Evolutionary conservation across 805 yeast genomes (phyloP).

Genomic region (Candida corydali): DNA sequence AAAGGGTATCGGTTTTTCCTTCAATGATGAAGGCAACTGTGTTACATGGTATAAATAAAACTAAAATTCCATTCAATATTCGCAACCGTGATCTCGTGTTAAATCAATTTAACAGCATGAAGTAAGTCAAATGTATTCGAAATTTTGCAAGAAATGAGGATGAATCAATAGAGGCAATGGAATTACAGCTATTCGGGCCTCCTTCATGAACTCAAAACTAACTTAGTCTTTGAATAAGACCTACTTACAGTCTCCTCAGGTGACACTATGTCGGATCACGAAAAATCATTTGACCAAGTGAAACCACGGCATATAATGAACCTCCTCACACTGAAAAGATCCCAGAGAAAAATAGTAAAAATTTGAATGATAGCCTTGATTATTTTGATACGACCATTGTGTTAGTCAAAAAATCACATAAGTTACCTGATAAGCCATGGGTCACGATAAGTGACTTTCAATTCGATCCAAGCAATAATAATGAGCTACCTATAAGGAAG

Average conservation of each 20-base stretch:
- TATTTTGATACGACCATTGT: neutral
- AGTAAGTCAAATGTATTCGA: too few species aligned
- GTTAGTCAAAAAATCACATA: neutral
- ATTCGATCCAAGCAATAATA: neutral
- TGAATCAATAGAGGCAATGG: conserved; percentile 7
- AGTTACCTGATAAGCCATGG: neutral
- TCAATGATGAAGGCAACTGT: too few species aligned
- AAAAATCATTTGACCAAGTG: conserved; percentile 14
- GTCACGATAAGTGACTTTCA: conserved; percentile 5
- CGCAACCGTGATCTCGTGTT: too few species aligned
- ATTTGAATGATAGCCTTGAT: neutral
- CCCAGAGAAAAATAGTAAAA: neutral
- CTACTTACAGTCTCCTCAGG: conserved; percentile 1
- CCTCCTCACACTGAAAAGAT: neutral
- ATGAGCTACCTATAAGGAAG: conserved; percentile 11
- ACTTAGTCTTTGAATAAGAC: conserved; percentile 15
- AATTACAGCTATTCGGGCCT: conserved; percentile 19
- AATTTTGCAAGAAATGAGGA: too few species aligned
- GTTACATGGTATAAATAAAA: too few species aligned
- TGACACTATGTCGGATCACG: conserved; percentile 9
- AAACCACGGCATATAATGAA: conserved; percentile 24
- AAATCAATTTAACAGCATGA: too few species aligned
- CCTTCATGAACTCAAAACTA: conserved; percentile 30
- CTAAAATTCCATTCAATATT: too few species aligned
- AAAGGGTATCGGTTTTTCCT: too few species aligned